Evolutionary conservation across 371 early-diverging fungal genomes (phyloP).

Genomic region (Actinomortierella ambigua): DNA sequence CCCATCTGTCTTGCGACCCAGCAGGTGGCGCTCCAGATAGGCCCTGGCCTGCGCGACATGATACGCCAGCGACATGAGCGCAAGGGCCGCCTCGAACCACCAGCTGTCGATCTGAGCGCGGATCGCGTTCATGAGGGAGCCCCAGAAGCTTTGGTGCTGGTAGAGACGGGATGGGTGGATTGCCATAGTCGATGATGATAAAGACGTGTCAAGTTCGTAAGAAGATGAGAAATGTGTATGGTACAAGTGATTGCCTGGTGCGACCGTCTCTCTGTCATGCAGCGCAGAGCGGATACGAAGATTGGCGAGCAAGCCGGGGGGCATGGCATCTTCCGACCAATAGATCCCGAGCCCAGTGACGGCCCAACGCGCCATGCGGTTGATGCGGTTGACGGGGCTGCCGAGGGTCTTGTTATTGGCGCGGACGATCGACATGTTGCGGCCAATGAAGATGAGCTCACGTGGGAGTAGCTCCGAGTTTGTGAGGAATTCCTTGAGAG

Average conservation of each 20-base stretch:
- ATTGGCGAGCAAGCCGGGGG: neutral
- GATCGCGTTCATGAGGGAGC: constrained; percentile 13
- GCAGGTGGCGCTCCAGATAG: constrained; percentile 38
- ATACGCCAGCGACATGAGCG: constrained; percentile 65
- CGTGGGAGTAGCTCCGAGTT: constrained; percentile 78
- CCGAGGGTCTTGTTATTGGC: constrained; percentile 86
- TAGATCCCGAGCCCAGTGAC: constrained; percentile 58
- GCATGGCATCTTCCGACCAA: constrained; percentile 16
- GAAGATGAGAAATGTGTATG: no score
- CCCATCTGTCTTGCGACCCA: constrained; percentile 51
- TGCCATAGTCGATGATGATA: neutral
- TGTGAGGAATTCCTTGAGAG: constrained; percentile 72
- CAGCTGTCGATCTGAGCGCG: constrained; percentile 26
- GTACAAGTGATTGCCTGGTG: constrained; percentile 15
- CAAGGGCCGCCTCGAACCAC: constrained; percentile 64
- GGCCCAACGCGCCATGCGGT: constrained; percentile 87
- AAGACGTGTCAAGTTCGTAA: no score
- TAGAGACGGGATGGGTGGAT: neutral
- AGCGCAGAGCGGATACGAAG: neutral
- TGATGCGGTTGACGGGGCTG: constrained; percentile 88
- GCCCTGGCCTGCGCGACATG: constrained; percentile 56
- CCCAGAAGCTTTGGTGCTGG: constrained; percentile 24
- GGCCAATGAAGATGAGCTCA: constrained; percentile 88
- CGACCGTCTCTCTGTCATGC: constrained; percentile 5
- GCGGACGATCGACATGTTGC: constrained; percentile 90